phyloP scores from a whole-genome alignment of 2,329 filamentous ascomycete genomes.

The Venturia nashicola region DNA sequence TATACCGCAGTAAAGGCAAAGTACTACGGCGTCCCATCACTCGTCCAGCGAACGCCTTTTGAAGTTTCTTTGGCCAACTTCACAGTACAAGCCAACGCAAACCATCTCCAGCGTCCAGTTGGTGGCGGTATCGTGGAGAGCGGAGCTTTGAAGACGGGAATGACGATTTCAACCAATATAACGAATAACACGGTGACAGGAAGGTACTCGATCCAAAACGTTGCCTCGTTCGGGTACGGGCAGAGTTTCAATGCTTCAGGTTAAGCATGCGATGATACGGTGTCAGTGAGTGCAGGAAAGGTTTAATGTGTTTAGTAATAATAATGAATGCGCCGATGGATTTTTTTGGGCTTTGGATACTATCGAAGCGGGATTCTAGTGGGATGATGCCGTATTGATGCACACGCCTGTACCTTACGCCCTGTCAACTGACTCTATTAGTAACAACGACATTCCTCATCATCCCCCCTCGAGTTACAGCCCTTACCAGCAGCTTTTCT shows the following conservation, averaged over 20 bases:
- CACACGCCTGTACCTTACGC: no score
- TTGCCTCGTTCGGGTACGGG: background rate
- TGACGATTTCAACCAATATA: constrained; percentile 11
- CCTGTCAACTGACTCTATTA: no score
- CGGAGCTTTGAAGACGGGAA: constrained; percentile 42
- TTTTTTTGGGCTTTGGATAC: no score
- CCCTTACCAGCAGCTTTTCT: background rate
- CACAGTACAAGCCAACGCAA: constrained; percentile 50
- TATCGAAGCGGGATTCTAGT: no score
- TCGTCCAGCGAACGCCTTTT: constrained; percentile 46
- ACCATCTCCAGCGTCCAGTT: constrained; percentile 41
- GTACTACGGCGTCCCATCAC: constrained; percentile 52
- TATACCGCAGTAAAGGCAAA: constrained; percentile 46
- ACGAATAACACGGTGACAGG: constrained; percentile 1
- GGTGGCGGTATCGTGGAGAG: constrained; percentile 40
- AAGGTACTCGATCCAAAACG: background rate
- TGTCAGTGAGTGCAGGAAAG: no score
- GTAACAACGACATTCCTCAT: no score
- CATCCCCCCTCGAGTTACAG: no score
- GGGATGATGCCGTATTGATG: no score
- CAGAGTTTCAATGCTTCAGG: background rate
- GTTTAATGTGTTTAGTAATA: no score
- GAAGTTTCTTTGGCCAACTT: constrained; percentile 61
- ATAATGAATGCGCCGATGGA: no score
- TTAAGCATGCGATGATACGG: background rate